Percentiles rank a stretch among this genome's conserved stretches.
phyloP scores from a whole-genome alignment of 192 early-diverging fungal genomes.

The Linnemannia exigua region DNA sequence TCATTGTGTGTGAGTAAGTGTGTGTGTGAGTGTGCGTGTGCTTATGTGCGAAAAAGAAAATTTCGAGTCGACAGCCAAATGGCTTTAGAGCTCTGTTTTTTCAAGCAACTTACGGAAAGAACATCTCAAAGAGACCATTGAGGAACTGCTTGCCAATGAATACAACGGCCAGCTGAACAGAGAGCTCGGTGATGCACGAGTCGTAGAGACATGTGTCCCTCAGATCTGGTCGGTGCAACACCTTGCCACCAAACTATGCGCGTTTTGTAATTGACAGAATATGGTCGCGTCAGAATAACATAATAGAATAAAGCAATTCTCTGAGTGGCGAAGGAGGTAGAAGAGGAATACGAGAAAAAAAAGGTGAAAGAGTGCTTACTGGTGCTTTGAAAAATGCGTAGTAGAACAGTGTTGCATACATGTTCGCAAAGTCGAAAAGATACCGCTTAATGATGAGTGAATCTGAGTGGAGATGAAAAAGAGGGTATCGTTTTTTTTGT shows the following conservation, averaged over 20 bases:
- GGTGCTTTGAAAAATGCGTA: constrained; percentile 65
- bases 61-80: not conserved
- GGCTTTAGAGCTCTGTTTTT: no score
- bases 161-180: constrained; percentile 69
- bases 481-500: not conserved
- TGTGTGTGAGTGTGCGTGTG: no score
- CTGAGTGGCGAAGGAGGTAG: no score
- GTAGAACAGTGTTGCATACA: constrained; percentile 71
- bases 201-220: constrained; percentile 43
- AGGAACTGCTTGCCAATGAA: constrained; percentile 70
- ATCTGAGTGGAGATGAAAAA: constrained; percentile 29
- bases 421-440: constrained; percentile 72
- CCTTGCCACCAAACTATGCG: constrained; percentile 17
- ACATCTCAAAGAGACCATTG: constrained; percentile 60
- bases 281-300: no score
- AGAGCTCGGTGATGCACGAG: constrained; percentile 68
- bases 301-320: not conserved
- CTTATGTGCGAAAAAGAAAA: not conserved
- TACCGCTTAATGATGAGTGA: constrained; percentile 68
- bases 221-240: constrained; percentile 25
- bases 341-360: not conserved
- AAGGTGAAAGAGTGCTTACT: not conserved
- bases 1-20: no score
- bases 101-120: constrained; percentile 57
- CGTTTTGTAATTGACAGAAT: not conserved